phyloP scores from a whole-genome alignment of 1,139 yeast genomes.

The Suhomyces choctaworum region DNA sequence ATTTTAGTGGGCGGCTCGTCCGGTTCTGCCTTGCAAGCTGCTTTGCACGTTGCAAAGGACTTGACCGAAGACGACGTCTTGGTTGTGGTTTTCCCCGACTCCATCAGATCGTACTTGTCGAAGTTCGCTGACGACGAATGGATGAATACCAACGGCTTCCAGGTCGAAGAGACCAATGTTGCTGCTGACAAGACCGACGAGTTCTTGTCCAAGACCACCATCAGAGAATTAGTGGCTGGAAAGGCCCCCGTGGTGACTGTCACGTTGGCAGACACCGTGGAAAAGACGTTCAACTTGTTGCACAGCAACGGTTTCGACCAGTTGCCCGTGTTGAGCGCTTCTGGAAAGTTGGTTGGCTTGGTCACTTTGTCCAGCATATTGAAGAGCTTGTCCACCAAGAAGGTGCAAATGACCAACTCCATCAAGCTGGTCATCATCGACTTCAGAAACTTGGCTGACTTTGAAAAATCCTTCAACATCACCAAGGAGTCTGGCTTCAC shows the following conservation, averaged over 20 bases:
- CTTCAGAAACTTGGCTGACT: constrained; percentile 70
- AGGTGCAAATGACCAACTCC: constrained; percentile 58
- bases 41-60: constrained; percentile 67
- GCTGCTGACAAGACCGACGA: constrained; percentile 52
- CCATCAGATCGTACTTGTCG: constrained; percentile 82
- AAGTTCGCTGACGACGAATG: constrained; percentile 92
- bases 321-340: constrained; percentile 66
- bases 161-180: constrained; percentile 49
- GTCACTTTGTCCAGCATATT: constrained; percentile 76
- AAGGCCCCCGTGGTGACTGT: constrained; percentile 85
- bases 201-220: constrained; percentile 49
- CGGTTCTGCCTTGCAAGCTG: constrained; percentile 83
- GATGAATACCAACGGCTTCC: constrained; percentile 79
- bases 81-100: constrained; percentile 85
- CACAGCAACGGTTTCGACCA: constrained; percentile 84
- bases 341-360: constrained; percentile 70
- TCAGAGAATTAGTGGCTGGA: constrained; percentile 60
- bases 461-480: constrained; percentile 66
- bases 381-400: constrained; percentile 65
- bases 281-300: constrained; percentile 67
- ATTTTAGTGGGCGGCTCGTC: constrained; percentile 87
- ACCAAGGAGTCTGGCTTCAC: constrained; percentile 60
- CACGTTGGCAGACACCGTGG: constrained; percentile 58
- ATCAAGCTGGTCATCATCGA: constrained; percentile 68
- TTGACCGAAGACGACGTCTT: constrained; percentile 73